Evolutionary conservation across 371 early-diverging fungal genomes (phyloP).

Genomic region (Mortierella sp.): DNA sequence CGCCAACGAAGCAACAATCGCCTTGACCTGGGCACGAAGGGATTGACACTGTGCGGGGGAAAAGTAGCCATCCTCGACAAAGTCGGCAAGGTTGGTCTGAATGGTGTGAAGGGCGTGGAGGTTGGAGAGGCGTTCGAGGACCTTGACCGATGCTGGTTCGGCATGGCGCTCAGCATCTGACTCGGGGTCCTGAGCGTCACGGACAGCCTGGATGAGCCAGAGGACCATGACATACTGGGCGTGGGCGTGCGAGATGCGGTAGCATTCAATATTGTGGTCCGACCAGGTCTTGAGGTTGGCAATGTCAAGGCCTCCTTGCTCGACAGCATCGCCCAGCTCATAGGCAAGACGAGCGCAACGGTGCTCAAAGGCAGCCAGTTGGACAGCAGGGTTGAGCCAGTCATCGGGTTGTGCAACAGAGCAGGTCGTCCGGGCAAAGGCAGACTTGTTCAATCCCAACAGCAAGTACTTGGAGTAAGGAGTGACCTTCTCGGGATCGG

Average conservation of each 20-base stretch:
- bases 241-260: conserved; percentile 76
- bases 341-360: conserved; percentile 73
- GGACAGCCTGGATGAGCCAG: conserved; percentile 70
- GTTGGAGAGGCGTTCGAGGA: conserved; percentile 63
- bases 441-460: conserved; percentile 61
- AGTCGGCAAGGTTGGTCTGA: conserved; percentile 75
- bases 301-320: conserved; percentile 68
- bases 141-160: conserved; percentile 59
- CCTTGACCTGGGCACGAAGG: conserved; percentile 65
- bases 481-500: conserved; percentile 61
- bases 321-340: conserved; percentile 67
- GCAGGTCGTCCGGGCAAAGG: conserved; percentile 62
- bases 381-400: conserved; percentile 68
- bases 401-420: conserved; percentile 62
- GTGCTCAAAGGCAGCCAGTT: conserved; percentile 75
- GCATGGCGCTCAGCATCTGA: conserved; percentile 22
- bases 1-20: conserved; percentile 69
- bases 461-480: conserved; percentile 62
- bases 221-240: conserved; percentile 72
- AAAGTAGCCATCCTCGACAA: conserved; percentile 68
- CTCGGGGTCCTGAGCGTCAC: conserved; percentile 54
- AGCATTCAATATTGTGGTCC: conserved; percentile 70
- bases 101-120: conserved; percentile 77
- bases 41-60: conserved; percentile 65
- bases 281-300: conserved; percentile 65